These are phyloP conservation scores for Fusarium keratoplasticum DNA, from an alignment of 2,329 filamentous ascomycete genomes.

Conservation along the genomic window DNA sequence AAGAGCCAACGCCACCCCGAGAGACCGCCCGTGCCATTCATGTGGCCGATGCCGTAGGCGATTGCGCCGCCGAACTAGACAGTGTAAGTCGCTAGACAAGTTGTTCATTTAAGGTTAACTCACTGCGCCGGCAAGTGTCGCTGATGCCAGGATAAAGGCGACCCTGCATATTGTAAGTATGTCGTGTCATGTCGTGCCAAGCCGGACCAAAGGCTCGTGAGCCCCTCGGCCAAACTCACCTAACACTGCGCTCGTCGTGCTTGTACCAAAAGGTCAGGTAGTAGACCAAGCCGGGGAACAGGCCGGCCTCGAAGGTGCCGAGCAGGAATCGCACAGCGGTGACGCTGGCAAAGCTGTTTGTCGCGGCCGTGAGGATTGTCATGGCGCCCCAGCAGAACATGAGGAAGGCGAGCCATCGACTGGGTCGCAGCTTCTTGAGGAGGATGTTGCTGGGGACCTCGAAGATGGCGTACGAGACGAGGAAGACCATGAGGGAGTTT, in stretches of 20 bases:
- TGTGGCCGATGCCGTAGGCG: conserved; percentile 77
- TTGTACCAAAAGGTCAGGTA: conserved; percentile 83
- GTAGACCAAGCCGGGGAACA: conserved; percentile 70
- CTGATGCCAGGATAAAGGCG: conserved; percentile 75
- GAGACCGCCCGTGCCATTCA: conserved; percentile 72
- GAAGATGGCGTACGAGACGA: conserved; percentile 69
- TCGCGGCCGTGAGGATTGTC: conserved; percentile 74
- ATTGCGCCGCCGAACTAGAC: conserved; percentile 73
- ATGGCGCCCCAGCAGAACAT: conserved; percentile 75
- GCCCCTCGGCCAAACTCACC: conserved; percentile 37
- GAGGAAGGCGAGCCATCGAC: conserved; percentile 73
- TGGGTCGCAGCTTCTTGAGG: conserved; percentile 72
- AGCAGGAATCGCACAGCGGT: conserved; percentile 75
- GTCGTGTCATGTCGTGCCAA: conserved; percentile 1
- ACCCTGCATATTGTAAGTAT: conserved; percentile 57
- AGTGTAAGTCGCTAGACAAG: background rate
- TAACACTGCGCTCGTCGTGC: conserved; percentile 75
- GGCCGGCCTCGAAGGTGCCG: conserved; percentile 76
- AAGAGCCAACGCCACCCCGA: conserved; percentile 77
- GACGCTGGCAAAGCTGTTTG: conserved; percentile 71
- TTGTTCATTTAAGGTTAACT: conserved; percentile 17
- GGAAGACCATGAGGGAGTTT: conserved; percentile 68
- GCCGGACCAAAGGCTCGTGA: conserved; percentile 1
- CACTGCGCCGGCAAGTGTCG: conserved; percentile 75
- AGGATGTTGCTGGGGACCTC: conserved; percentile 75